Base-by-base conservation (phyloP, 2,329 filamentous ascomycete species). In the Torrubiella hemipterigena region DNA sequence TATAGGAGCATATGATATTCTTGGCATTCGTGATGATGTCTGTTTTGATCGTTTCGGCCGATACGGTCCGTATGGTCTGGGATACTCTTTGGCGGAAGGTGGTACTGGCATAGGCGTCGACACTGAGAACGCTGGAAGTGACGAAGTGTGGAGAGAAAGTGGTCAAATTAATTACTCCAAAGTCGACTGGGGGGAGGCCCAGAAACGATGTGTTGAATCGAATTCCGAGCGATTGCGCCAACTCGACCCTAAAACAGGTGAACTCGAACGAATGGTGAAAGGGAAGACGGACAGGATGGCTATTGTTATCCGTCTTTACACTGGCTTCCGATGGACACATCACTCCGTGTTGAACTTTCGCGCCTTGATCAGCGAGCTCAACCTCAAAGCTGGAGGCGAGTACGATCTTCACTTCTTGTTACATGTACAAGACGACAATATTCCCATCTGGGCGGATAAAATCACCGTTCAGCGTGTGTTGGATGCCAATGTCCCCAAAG, bases 21-120 rank as follows among this genome's bases (percentile, higher is more conserved):
- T 94, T 5, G 85, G 82, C 0, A 54, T 93, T 24, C 65, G 77
- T 15, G 69, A 85, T 38, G 79, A 91, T 44, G 63, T 93, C 11
- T 94, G 86, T 56, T 93, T 93, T 50, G 86, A 94, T 47, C 73
- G 86, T 6, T 93, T 85, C 48, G 82, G 84, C 13, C 73, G 86
- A 28, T 72, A 89, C 22, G 86, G 84, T 0, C 80, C 85, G 0
- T 94, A 94, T 47, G 86, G 86, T 0, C 61, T 86, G 24, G 86
- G 86, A n/a, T 93, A 93, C 54, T 73, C 70, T 44, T 67, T 70
- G 36, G 70, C 74, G 33, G 70, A 73, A 39, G 86, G 86, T 11
- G 86, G 86, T 15, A 56, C 72, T 1, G 73, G 71, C 17, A 74
- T 86, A 33, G 74, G 74, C n/a, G 64, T 81, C 34, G 81, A 84